Evolutionary conservation across 1,139 yeast species (phyloP).

Genomic region (Kodamaea arcana): DNA sequence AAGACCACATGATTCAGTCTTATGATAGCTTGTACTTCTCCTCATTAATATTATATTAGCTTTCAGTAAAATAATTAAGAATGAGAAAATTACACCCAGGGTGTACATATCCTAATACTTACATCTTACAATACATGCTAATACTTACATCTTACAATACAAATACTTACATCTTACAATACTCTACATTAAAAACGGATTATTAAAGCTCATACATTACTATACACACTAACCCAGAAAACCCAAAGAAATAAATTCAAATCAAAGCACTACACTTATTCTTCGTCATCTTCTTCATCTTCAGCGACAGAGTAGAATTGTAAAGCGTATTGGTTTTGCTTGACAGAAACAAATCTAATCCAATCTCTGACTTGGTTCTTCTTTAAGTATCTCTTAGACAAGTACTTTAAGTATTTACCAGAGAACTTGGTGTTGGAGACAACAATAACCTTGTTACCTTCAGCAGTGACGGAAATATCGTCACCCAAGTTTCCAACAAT

Average conservation of each 20-base stretch:
- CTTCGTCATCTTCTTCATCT: conserved; percentile 91
- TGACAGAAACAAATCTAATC: conserved; percentile 98
- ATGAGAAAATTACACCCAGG: too few species aligned
- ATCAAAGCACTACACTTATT: conserved; percentile 24
- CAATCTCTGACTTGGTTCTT: conserved; percentile 99
- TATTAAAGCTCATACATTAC: conserved; percentile 2
- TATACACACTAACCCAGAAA: conserved; percentile 1
- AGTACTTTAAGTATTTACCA: conserved; percentile 99
- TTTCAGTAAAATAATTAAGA: too few species aligned
- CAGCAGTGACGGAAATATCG: conserved; percentile 82
- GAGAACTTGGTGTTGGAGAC: conserved; percentile 94
- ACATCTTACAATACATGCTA: too few species aligned
- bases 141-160: too few species aligned
- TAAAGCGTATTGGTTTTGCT: conserved; percentile 95
- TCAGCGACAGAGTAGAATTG: conserved; percentile 98
- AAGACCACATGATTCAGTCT: too few species aligned
- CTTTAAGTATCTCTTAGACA: conserved; percentile 99
- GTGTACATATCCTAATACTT: too few species aligned
- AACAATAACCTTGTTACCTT: conserved; percentile 82
- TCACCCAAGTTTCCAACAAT: conserved; percentile 96
- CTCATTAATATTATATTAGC: too few species aligned
- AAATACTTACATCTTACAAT: not conserved
- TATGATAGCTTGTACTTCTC: too few species aligned
- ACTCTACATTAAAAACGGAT: not conserved
- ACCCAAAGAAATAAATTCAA: conserved; percentile 1